Evolutionary conservation across 768 basidiomycete species (phyloP), one percentile per base, ranked within the genome.

Genomic region (Mycena chlorophos): DNA sequence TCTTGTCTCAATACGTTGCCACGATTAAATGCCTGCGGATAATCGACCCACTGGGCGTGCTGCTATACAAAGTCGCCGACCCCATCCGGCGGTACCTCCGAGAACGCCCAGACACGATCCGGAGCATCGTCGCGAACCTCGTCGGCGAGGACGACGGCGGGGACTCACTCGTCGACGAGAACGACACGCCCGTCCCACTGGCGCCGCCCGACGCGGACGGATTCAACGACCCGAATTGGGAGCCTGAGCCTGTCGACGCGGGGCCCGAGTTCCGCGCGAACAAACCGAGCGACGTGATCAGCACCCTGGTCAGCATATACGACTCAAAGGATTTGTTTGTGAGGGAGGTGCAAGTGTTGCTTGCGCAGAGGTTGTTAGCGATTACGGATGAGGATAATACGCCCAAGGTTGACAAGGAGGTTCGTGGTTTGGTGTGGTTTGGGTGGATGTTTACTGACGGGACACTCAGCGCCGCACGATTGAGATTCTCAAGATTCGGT

Each of bases 271-370:
- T 97, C 74, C 81, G 94, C 30, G 84, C 91, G 1, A 94, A 89
- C 66, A 94, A 91, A 67, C 86, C 91, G 0, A 90, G 90, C 63
- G 97, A 98, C 65, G 86, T 98, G 57, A 88, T 98, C 65, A 95
- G 92, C 68, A 96, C 96, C 1, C 85, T 98, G 1, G 94, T 98
- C 62, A 94, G 91, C 68, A 98, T 98, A 61, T 98, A 98, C 64
- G 94, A 98, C 67, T 95, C 95, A 2, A 91, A 94, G 66, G 97
- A 98, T 62, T 81, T 98, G 8, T 98, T 99, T 65, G 84, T 98
- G 63, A 96, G 93, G 68, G 97, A 98, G 69, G 75, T 99, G 28
- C 97, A 98, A 68, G 86, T 93, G 1, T 74, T 97, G 3, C 81
- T 99, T 14, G 95, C 94, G 1, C 91, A 94, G 57, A 80, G 94